Evolutionary conservation across 495 filamentous ascomycete species (phyloP).

Genomic region (Tetracladium marchalianum): DNA sequence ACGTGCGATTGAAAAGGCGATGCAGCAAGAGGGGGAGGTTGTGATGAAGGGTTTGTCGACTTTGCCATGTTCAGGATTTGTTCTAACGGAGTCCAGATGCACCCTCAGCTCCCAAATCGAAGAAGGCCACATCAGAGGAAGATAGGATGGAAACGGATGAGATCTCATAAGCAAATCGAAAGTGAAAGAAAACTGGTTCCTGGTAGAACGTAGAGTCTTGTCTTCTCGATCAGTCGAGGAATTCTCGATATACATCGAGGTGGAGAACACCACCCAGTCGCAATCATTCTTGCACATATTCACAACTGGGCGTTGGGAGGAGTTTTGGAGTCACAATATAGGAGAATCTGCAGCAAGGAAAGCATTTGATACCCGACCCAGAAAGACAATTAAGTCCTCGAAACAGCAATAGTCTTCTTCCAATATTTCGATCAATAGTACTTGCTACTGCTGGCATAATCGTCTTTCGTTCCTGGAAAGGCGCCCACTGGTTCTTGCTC

Average conservation of each 20-base stretch:
- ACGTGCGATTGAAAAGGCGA: constrained; percentile 17
- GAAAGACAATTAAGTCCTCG: too few species aligned
- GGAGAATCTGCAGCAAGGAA: too few species aligned
- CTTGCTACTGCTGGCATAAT: constrained; percentile 22
- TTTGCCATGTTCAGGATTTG: neutral
- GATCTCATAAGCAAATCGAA: neutral
- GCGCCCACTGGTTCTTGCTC: constrained; percentile 22
- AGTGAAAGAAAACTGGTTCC: neutral
- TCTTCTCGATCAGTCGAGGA: too few species aligned
- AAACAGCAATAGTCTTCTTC: too few species aligned
- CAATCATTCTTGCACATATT: too few species aligned
- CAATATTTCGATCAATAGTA: constrained; percentile 8
- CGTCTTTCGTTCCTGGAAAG: constrained; percentile 28
- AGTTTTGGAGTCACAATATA: too few species aligned
- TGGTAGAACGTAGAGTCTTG: neutral
- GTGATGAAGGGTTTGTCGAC: constrained; percentile 17
- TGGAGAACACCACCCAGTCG: too few species aligned
- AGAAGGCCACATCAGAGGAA: constrained; percentile 2
- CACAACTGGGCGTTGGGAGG: too few species aligned
- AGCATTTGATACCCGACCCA: too few species aligned
- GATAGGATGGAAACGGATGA: constrained; percentile 15
- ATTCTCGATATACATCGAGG: too few species aligned
- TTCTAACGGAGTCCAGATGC: constrained; percentile 9
- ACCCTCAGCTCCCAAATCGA: constrained; percentile 14
- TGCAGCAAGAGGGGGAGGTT: constrained; percentile 18